A percentile compares a stretch with the other conserved stretches of the same genome.
These are phyloP conservation scores for Arabis alpina DNA, from an alignment of 345 rosid species.

Conservation along the genomic window DNA sequence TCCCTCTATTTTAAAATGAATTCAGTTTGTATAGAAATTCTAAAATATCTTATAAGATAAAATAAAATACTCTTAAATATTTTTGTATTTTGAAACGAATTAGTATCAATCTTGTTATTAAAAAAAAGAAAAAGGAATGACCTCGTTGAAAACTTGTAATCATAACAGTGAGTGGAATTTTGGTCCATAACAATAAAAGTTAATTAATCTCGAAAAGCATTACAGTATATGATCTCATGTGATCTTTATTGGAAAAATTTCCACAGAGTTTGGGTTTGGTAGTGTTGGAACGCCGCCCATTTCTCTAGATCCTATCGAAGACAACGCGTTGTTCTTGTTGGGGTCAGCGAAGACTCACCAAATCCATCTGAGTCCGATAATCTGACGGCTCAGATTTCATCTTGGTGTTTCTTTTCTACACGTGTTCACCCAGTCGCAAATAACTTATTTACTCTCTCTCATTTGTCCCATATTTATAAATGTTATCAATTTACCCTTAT, in stretches of 20 bases:
- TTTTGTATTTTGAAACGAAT: too few species aligned
- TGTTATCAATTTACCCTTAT: background rate
- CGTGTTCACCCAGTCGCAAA: background rate
- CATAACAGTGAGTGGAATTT: background rate
- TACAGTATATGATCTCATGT: too few species aligned
- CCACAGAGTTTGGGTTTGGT: background rate
- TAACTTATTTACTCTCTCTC: background rate
- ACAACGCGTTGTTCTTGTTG: slow-evolving; percentile 27
- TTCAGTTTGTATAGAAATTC: too few species aligned
- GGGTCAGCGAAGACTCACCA: slow-evolving; percentile 20
- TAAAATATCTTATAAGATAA: too few species aligned
- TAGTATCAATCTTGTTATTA: too few species aligned
- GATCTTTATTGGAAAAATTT: too few species aligned
- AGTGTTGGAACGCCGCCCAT: slow-evolving; percentile 15
- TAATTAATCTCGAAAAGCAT: too few species aligned
- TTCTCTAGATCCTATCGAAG: slow-evolving; percentile 7
- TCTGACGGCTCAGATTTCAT: background rate
- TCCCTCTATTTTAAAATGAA: too few species aligned
- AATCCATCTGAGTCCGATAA: background rate
- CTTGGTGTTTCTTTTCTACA: background rate
- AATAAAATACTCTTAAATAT: too few species aligned
- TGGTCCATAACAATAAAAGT: too few species aligned
- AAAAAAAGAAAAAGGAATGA: background rate
- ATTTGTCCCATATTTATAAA: background rate
- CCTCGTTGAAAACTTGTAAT: background rate